A percentile compares a stretch with the other conserved stretches of the same genome.
Evolutionary conservation across 2,329 filamentous ascomycete genomes (phyloP).

Genomic region (Fusarium incarnatum): DNA sequence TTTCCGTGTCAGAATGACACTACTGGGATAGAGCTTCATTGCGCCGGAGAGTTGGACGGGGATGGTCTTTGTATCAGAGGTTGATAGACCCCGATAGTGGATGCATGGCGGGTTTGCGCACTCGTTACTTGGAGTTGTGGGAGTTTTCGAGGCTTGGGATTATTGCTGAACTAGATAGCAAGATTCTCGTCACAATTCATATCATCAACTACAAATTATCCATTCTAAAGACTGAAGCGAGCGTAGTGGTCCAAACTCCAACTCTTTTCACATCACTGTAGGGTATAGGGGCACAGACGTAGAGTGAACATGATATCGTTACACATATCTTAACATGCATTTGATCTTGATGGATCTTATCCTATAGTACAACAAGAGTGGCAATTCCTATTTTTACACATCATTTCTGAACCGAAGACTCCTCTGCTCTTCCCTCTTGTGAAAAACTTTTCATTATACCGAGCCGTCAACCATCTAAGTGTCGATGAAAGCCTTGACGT

Average conservation of each 20-base stretch:
- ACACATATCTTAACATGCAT: slow-evolving; percentile 42
- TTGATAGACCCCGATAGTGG: slow-evolving; percentile 15
- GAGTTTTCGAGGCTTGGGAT: slow-evolving; percentile 41
- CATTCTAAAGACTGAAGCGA: not conserved
- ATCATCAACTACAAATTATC: slow-evolving; percentile 10
- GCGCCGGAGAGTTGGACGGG: slow-evolving; percentile 31
- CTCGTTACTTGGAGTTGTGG: slow-evolving; percentile 47
- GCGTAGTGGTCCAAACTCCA: not conserved
- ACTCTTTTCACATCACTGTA: not conserved
- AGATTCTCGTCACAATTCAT: slow-evolving; percentile 32
- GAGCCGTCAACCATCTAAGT: slow-evolving; percentile 59
- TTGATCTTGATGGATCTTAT: slow-evolving; percentile 40
- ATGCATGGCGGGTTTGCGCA: slow-evolving; percentile 47
- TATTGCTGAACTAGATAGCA: slow-evolving; percentile 38
- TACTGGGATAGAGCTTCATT: slow-evolving; percentile 45
- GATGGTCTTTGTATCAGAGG: slow-evolving; percentile 8
- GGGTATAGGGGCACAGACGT: not conserved
- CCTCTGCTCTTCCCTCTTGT: slow-evolving; percentile 25
- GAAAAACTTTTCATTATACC: slow-evolving; percentile 5
- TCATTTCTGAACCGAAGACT: slow-evolving; percentile 28
- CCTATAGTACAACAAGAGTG: slow-evolving; percentile 49
- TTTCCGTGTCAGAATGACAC: slow-evolving; percentile 43
- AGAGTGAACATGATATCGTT: slow-evolving; percentile 40
- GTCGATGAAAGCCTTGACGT: slow-evolving; percentile 87
- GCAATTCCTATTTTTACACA: slow-evolving; percentile 44